Conservation (phyloP, 2,329 filamentous ascomycete species). For the Fusarium longipes region DNA sequence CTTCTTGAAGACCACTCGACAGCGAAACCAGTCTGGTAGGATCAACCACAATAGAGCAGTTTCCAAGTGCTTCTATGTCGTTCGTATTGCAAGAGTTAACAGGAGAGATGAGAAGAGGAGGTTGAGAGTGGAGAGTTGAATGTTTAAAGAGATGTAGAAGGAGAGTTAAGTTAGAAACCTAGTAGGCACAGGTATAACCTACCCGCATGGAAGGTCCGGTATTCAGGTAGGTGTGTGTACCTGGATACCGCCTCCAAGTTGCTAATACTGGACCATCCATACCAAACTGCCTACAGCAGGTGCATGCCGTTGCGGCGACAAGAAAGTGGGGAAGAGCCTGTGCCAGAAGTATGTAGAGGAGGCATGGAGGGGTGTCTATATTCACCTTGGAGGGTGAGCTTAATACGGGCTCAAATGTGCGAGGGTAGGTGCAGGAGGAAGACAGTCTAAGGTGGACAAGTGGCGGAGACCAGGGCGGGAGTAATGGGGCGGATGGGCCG, state of each 20-base stretch:
- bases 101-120: conserved; percentile 18
- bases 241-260: conserved; percentile 3
- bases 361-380: neutral
- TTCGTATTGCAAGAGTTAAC: neutral
- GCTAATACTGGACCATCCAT: neutral
- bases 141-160: conserved; percentile 2
- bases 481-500: conserved; percentile 53
- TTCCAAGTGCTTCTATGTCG: neutral
- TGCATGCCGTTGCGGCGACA: conserved; percentile 27
- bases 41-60: neutral
- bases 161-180: conserved; percentile 24
- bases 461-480: conserved; percentile 51
- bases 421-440: conserved; percentile 38
- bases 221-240: conserved; percentile 9
- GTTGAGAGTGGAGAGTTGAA: conserved; percentile 10
- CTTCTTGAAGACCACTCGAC: neutral
- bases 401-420: conserved; percentile 4
- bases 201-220: neutral
- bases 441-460: conserved; percentile 41
- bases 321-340: conserved; percentile 24
- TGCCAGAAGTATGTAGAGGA: neutral
- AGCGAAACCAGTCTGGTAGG: neutral
- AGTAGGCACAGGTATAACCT: neutral
- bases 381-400: conserved; percentile 13
- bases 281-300: conserved; percentile 8